Base-by-base conservation (phyloP, 1,139 yeast genomes). In the Meyerozyma smithsonii region DNA sequence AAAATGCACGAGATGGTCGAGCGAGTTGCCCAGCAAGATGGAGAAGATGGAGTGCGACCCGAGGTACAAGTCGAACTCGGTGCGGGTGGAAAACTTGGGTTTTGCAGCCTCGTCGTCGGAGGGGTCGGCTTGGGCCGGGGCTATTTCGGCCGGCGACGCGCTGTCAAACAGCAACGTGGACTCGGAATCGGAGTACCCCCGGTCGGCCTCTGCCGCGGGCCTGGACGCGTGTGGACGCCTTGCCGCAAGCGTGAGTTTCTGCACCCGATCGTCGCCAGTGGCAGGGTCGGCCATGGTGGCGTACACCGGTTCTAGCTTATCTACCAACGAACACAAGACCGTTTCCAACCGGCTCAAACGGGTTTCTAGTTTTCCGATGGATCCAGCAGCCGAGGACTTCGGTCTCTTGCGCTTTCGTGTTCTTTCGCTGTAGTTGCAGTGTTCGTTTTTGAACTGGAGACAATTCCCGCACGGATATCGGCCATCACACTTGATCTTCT, bases 11-110 rank as follows among this genome's bases (percentile, higher is more conserved):
- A 69, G 64, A 66, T 69, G 66, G 20, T 51, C 55, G 43, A 68
- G 45, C 4, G 72, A 66, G 36, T 62, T 61, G 12, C 55, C 54
- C 7, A 72, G 65, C 39, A 67, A 62, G 11, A 69, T 63, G 18
- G 67, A 58, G 42, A 66, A 44, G 36, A 66, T 56, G 15, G 73
- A 66, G 46, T 69, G 75, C 19, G 68, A 52, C 8, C 73, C 74
- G 32, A 64, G 58, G 41, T 58, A 69, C 8, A 14, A 11, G 36
- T 10, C 25, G 35, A 5, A 32, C 25, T 30, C 14, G 19, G 21
- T 12, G 14, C 11, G 8, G 8, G 10, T 16, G 14, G 16, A 11
- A n/a, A 14, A 10, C 8, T 15, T 16, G 15, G 3, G 28, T 24
- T 32, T 20, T 4, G 14, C 38, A 17, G 18, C 35, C 5, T 20